Evolutionary conservation across 495 filamentous ascomycete species (phyloP).

Genomic region (Daldinia grandis): DNA sequence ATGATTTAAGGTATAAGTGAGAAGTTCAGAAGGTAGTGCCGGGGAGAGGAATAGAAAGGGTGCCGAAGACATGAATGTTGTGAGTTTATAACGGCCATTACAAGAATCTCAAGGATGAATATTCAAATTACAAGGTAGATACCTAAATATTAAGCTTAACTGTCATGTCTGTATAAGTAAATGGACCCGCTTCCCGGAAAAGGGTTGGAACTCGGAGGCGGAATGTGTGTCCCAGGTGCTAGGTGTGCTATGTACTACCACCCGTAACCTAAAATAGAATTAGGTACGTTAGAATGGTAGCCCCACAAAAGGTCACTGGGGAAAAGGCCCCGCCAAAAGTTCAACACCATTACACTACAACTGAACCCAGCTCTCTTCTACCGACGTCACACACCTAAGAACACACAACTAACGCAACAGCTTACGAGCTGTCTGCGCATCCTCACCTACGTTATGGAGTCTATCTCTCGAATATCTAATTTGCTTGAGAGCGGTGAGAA

Average conservation of each 20-base stretch:
- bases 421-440: constrained; percentile 38
- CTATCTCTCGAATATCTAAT: constrained; percentile 91
- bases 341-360: neutral
- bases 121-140: neutral
- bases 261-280: neutral
- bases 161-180: neutral
- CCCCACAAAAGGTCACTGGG: constrained; percentile 14
- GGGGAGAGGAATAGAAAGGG: constrained; percentile 59
- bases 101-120: neutral
- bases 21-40: constrained; percentile 64
- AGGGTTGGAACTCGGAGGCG: neutral
- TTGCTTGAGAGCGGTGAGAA: constrained; percentile 87
- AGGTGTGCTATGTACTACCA: neutral
- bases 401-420: constrained; percentile 35
- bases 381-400: constrained; percentile 51
- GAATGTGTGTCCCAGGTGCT: neutral
- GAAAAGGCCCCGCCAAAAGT: constrained; percentile 28
- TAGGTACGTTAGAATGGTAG: neutral
- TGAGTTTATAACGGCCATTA: constrained; percentile 23
- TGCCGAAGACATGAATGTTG: constrained; percentile 34
- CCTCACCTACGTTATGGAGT: constrained; percentile 70
- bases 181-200: neutral
- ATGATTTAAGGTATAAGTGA: constrained; percentile 68
- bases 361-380: constrained; percentile 10
- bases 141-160: neutral